These are phyloP conservation scores for Wakefieldia striispora DNA, from an alignment of 768 basidiomycete species.

Conservation along the genomic window DNA sequence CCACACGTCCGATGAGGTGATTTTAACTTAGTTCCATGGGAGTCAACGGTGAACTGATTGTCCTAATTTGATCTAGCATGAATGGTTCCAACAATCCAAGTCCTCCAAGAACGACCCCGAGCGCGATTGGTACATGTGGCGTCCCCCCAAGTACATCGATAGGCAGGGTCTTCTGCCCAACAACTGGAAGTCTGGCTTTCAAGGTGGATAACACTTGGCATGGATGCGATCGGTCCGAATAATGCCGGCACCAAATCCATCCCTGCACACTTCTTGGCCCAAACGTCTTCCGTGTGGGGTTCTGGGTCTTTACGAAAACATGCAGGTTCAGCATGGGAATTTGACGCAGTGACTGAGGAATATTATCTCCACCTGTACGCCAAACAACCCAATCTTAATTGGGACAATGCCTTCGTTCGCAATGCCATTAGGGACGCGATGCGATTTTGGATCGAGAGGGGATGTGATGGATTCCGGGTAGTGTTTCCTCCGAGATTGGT, in stretches of 20 bases:
- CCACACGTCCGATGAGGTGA: conserved; percentile 65
- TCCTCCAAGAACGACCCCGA: conserved; percentile 52
- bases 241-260: neutral
- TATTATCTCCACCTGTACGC: conserved; percentile 73
- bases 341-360: conserved; percentile 59
- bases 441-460: conserved; percentile 72
- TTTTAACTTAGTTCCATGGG: neutral
- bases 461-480: conserved; percentile 75
- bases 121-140: conserved; percentile 79
- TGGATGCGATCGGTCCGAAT: neutral
- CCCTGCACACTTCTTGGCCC: neutral
- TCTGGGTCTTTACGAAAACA: neutral
- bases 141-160: conserved; percentile 50
- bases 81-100: conserved; percentile 65
- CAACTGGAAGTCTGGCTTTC: conserved; percentile 70
- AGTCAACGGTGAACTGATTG: conserved; percentile 2
- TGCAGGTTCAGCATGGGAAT: conserved; percentile 69
- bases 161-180: conserved; percentile 64
- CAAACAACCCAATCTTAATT: conserved; percentile 77
- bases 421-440: conserved; percentile 61
- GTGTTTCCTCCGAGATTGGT: conserved; percentile 24
- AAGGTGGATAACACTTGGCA: conserved; percentile 40
- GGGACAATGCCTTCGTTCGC: conserved; percentile 64
- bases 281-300: conserved; percentile 1
- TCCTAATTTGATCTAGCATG: conserved; percentile 43